Evolutionary conservation across 2,329 filamentous ascomycete genomes (phyloP), one percentile per base, ranked within the genome.

Genomic region (Teratosphaeria viscida): DNA sequence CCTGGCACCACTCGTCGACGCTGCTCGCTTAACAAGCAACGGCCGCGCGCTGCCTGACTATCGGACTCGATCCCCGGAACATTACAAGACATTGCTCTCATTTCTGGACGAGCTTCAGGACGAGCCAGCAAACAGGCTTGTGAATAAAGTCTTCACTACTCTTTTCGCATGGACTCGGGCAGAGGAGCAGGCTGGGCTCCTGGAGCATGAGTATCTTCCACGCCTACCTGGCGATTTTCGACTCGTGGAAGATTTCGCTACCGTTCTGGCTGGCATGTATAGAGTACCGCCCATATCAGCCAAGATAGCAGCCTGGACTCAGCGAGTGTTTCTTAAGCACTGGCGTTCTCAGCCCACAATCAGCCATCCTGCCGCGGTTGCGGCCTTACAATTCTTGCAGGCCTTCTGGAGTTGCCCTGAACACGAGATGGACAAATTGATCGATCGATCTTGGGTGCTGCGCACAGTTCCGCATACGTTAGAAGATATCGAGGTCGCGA

Each of bases 401-500:
- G 27, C 14, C 53, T 54, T 43, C 54, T 35, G 23, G 54, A 19
- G 43, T 56, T 8, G 23, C 32, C 7, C 11, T 56, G 32, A 16
- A 12, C 27, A 27, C 5, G 54, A 35, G 27, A 56, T 19, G 27
- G 23, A 27, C 35, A 32, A 34, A 32, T 27, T 52, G 8, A 23
- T 62, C 14, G 84, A 88, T 47, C 43, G 43, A 10, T 49, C 43
- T 49, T 23, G 6, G 43, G 23, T 49, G 43, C 43, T 49, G 10
- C 43, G 43, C 11, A 88, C 89, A 66, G 82, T 96, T 52, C 83
- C 88, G 0, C 88, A 92, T 60, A 83, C 86, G 16, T 76, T 96
- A 4, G 88, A 95, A 71, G 78, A 84, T 5, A 82, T 91, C 62
- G 83, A 87, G 47, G 86, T 90, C 78, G 88, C 91, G 0, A 79